A percentile compares a stretch with the other conserved stretches of the same genome.
These are phyloP conservation scores for Penicillium verhagenii DNA, from an alignment of 495 filamentous ascomycete species.

Conservation along the genomic window DNA sequence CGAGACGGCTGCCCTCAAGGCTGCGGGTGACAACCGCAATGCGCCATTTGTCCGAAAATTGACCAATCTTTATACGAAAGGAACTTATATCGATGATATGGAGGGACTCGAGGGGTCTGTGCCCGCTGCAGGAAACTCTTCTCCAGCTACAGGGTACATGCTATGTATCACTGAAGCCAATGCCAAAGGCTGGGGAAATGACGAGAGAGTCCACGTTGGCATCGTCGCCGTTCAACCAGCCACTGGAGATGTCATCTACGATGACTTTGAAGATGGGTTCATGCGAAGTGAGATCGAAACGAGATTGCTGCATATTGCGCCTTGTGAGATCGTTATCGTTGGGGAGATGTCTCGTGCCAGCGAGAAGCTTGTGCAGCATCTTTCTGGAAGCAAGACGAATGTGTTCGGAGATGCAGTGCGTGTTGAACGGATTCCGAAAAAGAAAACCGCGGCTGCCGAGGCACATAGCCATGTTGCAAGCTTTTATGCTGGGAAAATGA, in stretches of 20 bases:
- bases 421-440: constrained; percentile 71
- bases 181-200: constrained; percentile 80
- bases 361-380: constrained; percentile 86
- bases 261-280: constrained; percentile 96
- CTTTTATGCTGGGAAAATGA: constrained; percentile 91
- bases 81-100: constrained; percentile 93
- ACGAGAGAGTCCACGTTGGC: constrained; percentile 91
- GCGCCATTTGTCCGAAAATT: constrained; percentile 89
- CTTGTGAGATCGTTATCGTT: constrained; percentile 94
- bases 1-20: constrained; percentile 98
- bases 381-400: constrained; percentile 85
- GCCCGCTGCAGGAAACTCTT: constrained; percentile 49
- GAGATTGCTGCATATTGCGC: constrained; percentile 87
- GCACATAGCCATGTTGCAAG: constrained; percentile 85
- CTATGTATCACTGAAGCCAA: constrained; percentile 90
- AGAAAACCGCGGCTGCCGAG: constrained; percentile 80
- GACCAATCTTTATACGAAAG: constrained; percentile 97
- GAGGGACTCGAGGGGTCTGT: constrained; percentile 68
- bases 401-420: constrained; percentile 90
- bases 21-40: constrained; percentile 92
- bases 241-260: constrained; percentile 94
- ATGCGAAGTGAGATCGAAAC: constrained; percentile 98
- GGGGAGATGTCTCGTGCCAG: constrained; percentile 90
- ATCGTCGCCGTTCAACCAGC: constrained; percentile 93
- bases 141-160: constrained; percentile 81